Percentiles rank a stretch among this genome's conserved stretches.
Evolutionary conservation across 495 filamentous ascomycete species (phyloP).

Genomic region (Aspergillus steynii): DNA sequence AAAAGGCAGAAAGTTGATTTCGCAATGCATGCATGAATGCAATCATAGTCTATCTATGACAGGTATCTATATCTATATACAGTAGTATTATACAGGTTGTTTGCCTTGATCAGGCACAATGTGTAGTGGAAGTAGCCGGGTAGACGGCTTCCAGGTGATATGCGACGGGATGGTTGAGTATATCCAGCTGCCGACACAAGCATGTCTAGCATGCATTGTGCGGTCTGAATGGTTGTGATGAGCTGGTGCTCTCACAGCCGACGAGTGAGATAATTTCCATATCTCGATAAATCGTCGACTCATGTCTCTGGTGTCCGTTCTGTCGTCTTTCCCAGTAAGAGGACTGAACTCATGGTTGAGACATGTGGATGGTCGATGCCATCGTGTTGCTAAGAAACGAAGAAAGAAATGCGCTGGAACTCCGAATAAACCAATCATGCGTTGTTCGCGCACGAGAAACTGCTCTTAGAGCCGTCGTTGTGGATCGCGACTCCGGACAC

Average conservation of each 20-base stretch:
- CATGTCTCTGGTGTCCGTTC: background rate
- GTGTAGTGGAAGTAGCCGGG: no score
- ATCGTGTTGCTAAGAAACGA: no score
- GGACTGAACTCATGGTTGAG: no score
- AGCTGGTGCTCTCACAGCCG: background rate
- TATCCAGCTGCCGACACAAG: background rate
- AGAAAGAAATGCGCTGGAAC: background rate
- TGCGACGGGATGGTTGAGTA: background rate
- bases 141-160: background rate
- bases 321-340: no score
- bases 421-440: background rate
- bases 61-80: background rate
- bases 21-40: background rate
- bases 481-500: conserved; percentile 8
- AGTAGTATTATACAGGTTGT: background rate
- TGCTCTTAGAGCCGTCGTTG: conserved; percentile 4
- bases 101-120: no score
- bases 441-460: conserved; percentile 9
- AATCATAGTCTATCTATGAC: background rate
- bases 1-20: background rate
- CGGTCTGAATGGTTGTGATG: no score
- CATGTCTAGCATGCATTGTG: no score
- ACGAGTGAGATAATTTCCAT: background rate
- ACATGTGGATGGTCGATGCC: background rate
- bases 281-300: background rate